A percentile compares a stretch with the other conserved stretches of the same genome.
phyloP scores from a whole-genome alignment of 148 eudicot genomes.

The Cornus controversa region DNA sequence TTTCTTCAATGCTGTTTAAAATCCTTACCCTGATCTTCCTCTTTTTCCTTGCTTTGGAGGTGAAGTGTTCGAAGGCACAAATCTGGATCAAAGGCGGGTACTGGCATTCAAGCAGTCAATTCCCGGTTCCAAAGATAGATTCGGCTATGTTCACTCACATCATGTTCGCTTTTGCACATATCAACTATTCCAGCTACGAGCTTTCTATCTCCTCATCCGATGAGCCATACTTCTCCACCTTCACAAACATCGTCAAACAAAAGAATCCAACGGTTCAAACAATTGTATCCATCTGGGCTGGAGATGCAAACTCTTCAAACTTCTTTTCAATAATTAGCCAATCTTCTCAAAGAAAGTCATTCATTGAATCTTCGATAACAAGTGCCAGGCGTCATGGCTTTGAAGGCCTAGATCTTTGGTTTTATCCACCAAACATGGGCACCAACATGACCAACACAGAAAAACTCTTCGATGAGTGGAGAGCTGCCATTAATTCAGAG shows the following conservation, averaged over 20 bases:
- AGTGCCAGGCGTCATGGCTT: constrained; percentile 26
- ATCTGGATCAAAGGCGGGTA: constrained; percentile 22
- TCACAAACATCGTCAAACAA: constrained; percentile 9
- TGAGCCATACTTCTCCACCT: constrained; percentile 14
- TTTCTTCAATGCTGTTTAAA: neutral
- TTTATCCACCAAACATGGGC: constrained; percentile 9
- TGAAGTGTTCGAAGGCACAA: constrained; percentile 3
- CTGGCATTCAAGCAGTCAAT: constrained; percentile 13
- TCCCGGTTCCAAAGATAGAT: constrained; percentile 16
- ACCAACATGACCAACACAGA: constrained; percentile 24
- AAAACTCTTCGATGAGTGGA: constrained; percentile 29
- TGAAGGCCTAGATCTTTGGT: constrained; percentile 28
- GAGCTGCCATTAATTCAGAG: constrained; percentile 17
- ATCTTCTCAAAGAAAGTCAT: constrained; percentile 22
- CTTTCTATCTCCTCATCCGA: neutral
- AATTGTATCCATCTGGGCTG: constrained; percentile 13
- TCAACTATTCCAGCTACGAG: constrained; percentile 9
- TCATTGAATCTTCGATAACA: constrained; percentile 32
- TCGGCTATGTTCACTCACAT: constrained; percentile 22
- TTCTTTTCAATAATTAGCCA: constrained; percentile 10
- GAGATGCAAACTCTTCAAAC: neutral
- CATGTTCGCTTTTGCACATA: constrained; percentile 15
- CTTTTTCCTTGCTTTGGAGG: neutral
- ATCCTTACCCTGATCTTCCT: constrained; percentile 4
- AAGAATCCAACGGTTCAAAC: constrained; percentile 23